Evolutionary conservation across 306 rosid species (phyloP).

Genomic region (Aeschynomene evenia): DNA sequence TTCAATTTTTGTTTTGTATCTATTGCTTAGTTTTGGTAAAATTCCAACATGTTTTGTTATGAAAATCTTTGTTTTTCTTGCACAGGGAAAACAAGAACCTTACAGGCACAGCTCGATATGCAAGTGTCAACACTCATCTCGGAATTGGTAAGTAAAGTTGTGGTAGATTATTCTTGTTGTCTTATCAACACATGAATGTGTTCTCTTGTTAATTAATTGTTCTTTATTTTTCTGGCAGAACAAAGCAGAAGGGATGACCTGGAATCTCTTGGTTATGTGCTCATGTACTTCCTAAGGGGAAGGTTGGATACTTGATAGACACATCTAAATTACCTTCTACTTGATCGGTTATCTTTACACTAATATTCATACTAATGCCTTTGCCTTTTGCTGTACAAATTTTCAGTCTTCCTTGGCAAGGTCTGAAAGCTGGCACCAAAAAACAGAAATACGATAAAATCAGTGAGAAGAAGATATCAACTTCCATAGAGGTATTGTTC

Average conservation of each 20-base stretch:
- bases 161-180: slow-evolving; percentile 25
- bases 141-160: slow-evolving; percentile 83
- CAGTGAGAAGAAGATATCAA: slow-evolving; percentile 94
- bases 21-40: neutral
- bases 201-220: slow-evolving; percentile 17
- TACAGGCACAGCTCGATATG: slow-evolving; percentile 99
- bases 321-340: slow-evolving; percentile 22
- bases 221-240: slow-evolving; percentile 58
- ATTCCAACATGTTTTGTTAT: neutral
- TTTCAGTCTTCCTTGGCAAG: slow-evolving; percentile 99
- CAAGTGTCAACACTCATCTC: slow-evolving; percentile 97
- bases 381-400: slow-evolving; percentile 5
- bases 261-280: slow-evolving; percentile 99
- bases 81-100: slow-evolving; percentile 97
- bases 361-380: slow-evolving; percentile 9
- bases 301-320: slow-evolving; percentile 56
- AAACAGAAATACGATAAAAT: slow-evolving; percentile 94
- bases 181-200: slow-evolving; percentile 11
- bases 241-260: slow-evolving; percentile 99
- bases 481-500: slow-evolving; percentile 82
- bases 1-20: slow-evolving; percentile 5
- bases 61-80: slow-evolving; percentile 15
- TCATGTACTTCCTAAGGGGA: slow-evolving; percentile 98
- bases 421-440: slow-evolving; percentile 95
- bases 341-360: slow-evolving; percentile 27